Percentiles rank a stretch among this genome's conserved stretches.
Conservation (phyloP, 73 alveolate species). For the Paramecium caudatum region DNA sequence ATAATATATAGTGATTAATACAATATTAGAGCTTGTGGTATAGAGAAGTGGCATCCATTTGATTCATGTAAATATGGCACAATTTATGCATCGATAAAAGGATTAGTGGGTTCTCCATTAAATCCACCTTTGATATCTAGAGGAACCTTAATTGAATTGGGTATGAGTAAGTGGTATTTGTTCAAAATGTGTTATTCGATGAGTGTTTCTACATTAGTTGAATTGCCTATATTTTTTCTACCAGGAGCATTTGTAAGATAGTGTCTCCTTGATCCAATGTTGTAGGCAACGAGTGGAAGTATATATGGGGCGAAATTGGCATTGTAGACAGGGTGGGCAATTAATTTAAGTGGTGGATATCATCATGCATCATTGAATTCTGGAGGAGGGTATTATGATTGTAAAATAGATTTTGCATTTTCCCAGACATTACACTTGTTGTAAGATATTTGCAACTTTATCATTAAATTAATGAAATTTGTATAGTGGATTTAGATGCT, state of each 20-base stretch:
- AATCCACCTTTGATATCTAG: slow-evolving; percentile 79
- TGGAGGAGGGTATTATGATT: background rate
- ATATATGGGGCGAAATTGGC: slow-evolving; percentile 84
- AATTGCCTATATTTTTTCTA: slow-evolving; percentile 85
- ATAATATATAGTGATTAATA: slow-evolving; percentile 82
- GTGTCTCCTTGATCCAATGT: slow-evolving; percentile 89
- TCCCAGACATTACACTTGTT: slow-evolving; percentile 88
- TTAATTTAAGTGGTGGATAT: slow-evolving; percentile 93
- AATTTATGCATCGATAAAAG: slow-evolving; percentile 69
- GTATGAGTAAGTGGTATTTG: slow-evolving; percentile 76
- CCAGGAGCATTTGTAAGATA: slow-evolving; percentile 87
- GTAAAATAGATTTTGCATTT: slow-evolving; percentile 86
- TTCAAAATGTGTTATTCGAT: slow-evolving; percentile 78
- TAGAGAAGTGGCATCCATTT: slow-evolving; percentile 92
- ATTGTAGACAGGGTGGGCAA: slow-evolving; percentile 84
- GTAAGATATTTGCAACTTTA: slow-evolving; percentile 78
- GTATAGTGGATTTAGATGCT: slow-evolving; percentile 93
- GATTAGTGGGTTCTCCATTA: slow-evolving; percentile 35
- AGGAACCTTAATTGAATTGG: slow-evolving; percentile 78
- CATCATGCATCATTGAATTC: slow-evolving; percentile 85
- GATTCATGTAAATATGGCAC: slow-evolving; percentile 90
- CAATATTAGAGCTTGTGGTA: slow-evolving; percentile 88
- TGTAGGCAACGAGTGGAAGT: slow-evolving; percentile 88
- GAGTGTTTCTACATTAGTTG: slow-evolving; percentile 79
- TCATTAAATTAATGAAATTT: slow-evolving; percentile 72